Conservation (phyloP, 1,139 yeast species). For the Kodamaea alishanica region DNA sequence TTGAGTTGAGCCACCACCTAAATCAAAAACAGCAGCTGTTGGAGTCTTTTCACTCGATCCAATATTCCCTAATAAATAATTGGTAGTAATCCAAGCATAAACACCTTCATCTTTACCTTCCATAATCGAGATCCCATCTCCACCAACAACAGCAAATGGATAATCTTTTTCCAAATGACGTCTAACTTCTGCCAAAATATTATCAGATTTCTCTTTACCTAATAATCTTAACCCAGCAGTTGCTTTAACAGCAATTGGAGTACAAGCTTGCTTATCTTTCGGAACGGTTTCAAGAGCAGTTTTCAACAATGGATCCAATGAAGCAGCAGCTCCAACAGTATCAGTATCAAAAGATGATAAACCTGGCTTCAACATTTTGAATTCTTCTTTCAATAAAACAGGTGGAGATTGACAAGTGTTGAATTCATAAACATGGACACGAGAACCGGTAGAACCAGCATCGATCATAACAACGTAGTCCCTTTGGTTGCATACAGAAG, state of each 20-base stretch:
- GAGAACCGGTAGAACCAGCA: conserved; percentile 96
- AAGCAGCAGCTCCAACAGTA: conserved; percentile 77
- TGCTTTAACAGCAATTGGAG: conserved; percentile 95
- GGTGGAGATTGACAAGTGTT: conserved; percentile 85
- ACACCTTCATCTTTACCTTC: conserved; percentile 97
- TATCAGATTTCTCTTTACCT: conserved; percentile 68
- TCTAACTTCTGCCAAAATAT: conserved; percentile 73
- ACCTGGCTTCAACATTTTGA: conserved; percentile 91
- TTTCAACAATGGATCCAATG: conserved; percentile 76
- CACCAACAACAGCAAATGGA: conserved; percentile 82
- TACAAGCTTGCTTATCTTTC: conserved; percentile 62
- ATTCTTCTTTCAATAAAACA: conserved; percentile 67
- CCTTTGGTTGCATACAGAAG: conserved; percentile 26
- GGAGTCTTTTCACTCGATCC: conserved; percentile 69
- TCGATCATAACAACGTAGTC: conserved; percentile 81
- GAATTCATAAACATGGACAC: conserved; percentile 90
- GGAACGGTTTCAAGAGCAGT: conserved; percentile 78
- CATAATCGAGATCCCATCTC: conserved; percentile 86
- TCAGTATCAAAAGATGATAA: conserved; percentile 81
- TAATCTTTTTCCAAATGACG: conserved; percentile 68
- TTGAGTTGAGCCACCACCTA: conserved; percentile 98
- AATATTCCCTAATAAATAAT: conserved; percentile 86
- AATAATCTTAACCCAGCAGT: conserved; percentile 93
- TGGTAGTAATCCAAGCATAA: conserved; percentile 98
- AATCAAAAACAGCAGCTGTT: conserved; percentile 94